Conservation (phyloP, 2,329 filamentous ascomycete species). For the Fusarium subglutinans region DNA sequence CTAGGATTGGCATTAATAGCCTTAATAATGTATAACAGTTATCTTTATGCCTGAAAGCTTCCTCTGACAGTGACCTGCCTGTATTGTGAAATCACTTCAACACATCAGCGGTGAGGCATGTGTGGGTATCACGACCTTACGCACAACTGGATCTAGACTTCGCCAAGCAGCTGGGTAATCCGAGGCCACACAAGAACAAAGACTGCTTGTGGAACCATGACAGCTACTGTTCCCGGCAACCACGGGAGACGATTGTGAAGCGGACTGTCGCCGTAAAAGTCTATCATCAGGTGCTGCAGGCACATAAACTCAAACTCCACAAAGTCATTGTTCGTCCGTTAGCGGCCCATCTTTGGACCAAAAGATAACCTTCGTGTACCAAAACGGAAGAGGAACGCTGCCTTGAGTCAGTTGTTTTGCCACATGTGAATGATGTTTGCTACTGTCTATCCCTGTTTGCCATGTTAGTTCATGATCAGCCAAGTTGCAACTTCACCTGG, state of each 20-base stretch:
- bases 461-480: neutral
- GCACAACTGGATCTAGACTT: constrained; percentile 2
- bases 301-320: constrained; percentile 22
- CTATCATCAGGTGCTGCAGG: constrained; percentile 8
- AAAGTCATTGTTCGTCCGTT: neutral
- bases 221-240: neutral
- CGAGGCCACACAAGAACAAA: constrained; percentile 1
- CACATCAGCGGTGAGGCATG: constrained; percentile 8
- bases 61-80: neutral
- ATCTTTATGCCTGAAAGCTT: neutral
- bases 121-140: constrained; percentile 2
- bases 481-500: neutral
- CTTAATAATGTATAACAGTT: constrained; percentile 30
- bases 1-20: constrained; percentile 15
- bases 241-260: neutral
- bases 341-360: constrained; percentile 1
- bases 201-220: constrained; percentile 3
- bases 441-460: neutral
- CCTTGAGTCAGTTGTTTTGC: constrained; percentile 21
- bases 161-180: constrained; percentile 1
- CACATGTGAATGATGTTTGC: neutral
- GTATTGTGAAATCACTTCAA: neutral
- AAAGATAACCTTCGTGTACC: constrained; percentile 1
- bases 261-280: neutral
- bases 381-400: constrained; percentile 2